phyloP scores from a whole-genome alignment of 2,329 filamentous ascomycete species.

The Ophiostoma novo-ulmi region DNA sequence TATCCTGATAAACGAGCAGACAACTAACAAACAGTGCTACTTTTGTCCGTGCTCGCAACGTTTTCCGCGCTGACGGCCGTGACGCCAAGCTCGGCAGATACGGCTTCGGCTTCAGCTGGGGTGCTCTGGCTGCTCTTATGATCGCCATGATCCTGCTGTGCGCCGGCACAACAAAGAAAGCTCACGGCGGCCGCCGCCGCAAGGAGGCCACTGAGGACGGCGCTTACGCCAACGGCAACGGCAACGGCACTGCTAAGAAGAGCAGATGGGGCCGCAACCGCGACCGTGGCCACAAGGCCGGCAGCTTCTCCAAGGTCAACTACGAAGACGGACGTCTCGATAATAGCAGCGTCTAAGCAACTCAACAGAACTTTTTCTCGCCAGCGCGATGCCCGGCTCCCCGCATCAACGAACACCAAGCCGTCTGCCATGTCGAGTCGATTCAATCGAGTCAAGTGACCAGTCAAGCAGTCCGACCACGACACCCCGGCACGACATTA shows the following conservation, averaged over 20 bases:
- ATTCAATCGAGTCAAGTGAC: background rate
- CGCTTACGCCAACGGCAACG: background rate
- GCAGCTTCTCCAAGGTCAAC: conserved; percentile 27
- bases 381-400: background rate
- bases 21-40: conserved; percentile 41
- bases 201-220: background rate
- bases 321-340: conserved; percentile 26
- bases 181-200: background rate
- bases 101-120: conserved; percentile 75
- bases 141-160: conserved; percentile 65
- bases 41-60: conserved; percentile 65
- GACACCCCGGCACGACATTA: conserved; percentile 1
- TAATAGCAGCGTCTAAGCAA: conserved; percentile 19
- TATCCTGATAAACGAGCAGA: background rate
- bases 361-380: background rate
- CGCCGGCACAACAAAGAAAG: conserved; percentile 46
- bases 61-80: conserved; percentile 53
- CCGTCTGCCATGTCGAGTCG: background rate
- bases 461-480: background rate
- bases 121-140: conserved; percentile 60
- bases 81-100: conserved; percentile 59
- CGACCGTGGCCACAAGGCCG: conserved; percentile 9
- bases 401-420: conserved; percentile 1
- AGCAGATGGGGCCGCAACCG: conserved; percentile 10
- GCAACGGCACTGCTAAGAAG: conserved; percentile 13